These are phyloP conservation scores for Xylaria grammica DNA, from an alignment of 495 filamentous ascomycete species.

Conservation along the genomic window DNA sequence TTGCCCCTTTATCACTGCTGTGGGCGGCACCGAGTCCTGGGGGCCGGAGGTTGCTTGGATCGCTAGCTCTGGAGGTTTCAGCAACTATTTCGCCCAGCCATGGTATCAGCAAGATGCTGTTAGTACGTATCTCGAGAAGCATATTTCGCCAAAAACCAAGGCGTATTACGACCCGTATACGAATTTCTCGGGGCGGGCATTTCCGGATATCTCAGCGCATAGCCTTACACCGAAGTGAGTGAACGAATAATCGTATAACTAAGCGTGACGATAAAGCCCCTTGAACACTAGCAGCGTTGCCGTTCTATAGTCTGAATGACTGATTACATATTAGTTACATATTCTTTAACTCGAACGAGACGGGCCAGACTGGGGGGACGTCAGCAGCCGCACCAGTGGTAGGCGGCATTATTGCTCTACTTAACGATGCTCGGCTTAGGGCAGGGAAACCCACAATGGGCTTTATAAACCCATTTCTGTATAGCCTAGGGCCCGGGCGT, in stretches of 20 bases:
- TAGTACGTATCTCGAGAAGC: constrained; percentile 53
- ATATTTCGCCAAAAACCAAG: constrained; percentile 50
- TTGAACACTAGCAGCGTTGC: not conserved
- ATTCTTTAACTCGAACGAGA: constrained; percentile 10
- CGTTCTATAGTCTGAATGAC: not conserved
- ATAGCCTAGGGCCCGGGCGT: constrained; percentile 50
- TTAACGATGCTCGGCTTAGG: constrained; percentile 67
- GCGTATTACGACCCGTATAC: constrained; percentile 48
- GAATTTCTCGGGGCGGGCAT: constrained; percentile 66
- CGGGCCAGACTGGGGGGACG: constrained; percentile 59
- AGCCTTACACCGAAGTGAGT: constrained; percentile 40
- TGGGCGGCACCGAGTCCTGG: constrained; percentile 65
- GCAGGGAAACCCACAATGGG: constrained; percentile 60
- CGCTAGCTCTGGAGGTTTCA: constrained; percentile 70
- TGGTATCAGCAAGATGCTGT: constrained; percentile 64
- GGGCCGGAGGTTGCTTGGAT: constrained; percentile 63
- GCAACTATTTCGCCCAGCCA: constrained; percentile 63
- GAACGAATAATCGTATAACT: too few relatives aligned
- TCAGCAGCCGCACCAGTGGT: constrained; percentile 64
- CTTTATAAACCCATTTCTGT: constrained; percentile 74
- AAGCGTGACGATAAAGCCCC: too few relatives aligned
- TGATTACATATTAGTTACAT: constrained; percentile 10
- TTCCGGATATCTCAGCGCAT: constrained; percentile 74
- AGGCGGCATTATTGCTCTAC: constrained; percentile 61
- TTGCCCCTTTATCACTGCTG: constrained; percentile 72